Evolutionary conservation across 768 basidiomycete genomes (phyloP), one percentile per base, ranked within the genome.

Genomic region (Russula ochroleuca): DNA sequence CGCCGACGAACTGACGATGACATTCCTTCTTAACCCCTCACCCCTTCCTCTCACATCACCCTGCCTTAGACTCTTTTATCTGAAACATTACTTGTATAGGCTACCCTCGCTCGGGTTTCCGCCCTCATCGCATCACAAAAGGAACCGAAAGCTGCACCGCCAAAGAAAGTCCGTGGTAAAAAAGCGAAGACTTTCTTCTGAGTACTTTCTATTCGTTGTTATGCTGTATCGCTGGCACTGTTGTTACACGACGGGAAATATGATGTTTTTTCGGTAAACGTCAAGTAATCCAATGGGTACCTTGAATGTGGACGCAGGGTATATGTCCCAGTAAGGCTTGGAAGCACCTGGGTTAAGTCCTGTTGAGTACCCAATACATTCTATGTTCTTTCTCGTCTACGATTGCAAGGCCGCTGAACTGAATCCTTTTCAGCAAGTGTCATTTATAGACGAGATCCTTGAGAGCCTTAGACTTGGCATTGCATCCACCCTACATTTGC

Each of bases 1-100:
- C 74, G 75, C 86, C 84, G 86, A 88, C 87, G 82, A 84, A 78
- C 82, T 86, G 86, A 81, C 79, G 82, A 79, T 85, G 64, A 88
- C 85, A 88, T 65, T 21, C 19, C 66, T 60, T 60, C 66, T 68
- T 62, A 64, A 53, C 64, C 69, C 66, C 50, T 61, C 57, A 67
- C 50, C 63, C 62, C 59, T 57, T 37, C 49, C 64, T 68, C 60
- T 13, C 58, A 28, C 47, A 11, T 65, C 37, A 8, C 25, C 10
- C 53, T 17, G 47, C 25, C n/a, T 49, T n/a, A 6, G 21, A 33
- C 40, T 25, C 10, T 58, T n/a, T 53, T 28, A 25, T 37, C 31
- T 43, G n/a, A n/a, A 38, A 64, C 40, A 38, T 53, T 9, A 61
- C 41, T 31, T 47, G 55, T 69, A 47, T 70, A 92, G 90, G 87